Conservation (phyloP, 768 basidiomycete genomes). For the Hericium coralloides region DNA sequence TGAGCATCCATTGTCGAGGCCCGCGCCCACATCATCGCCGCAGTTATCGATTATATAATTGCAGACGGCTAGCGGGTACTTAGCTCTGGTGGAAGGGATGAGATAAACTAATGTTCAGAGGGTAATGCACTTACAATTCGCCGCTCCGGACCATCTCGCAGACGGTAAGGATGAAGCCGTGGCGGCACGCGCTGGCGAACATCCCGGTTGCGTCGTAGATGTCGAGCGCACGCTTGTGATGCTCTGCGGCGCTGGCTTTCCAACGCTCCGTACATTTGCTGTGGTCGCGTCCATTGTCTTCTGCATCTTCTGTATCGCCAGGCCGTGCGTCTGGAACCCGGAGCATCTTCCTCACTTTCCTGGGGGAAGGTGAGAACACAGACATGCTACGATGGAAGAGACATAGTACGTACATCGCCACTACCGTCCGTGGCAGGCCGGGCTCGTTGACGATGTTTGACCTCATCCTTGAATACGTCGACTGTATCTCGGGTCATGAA, state of each 20-base stretch:
- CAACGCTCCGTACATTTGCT: neutral
- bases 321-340: neutral
- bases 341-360: neutral
- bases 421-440: too few relatives aligned
- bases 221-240: neutral
- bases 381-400: too few relatives aligned
- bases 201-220: neutral
- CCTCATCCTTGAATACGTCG: neutral
- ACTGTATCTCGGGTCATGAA: neutral
- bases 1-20: neutral
- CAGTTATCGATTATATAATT: neutral
- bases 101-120: too few relatives aligned
- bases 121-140: neutral
- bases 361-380: too few relatives aligned
- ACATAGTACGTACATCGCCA: too few relatives aligned
- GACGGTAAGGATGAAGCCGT: neutral
- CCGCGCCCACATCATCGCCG: neutral
- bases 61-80: neutral
- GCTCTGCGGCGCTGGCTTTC: neutral
- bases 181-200: neutral
- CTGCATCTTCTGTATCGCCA: neutral
- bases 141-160: neutral
- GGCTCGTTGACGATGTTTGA: neutral
- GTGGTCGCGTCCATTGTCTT: neutral
- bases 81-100: too few relatives aligned